Percentiles rank a stretch among this genome's conserved stretches.
Conservation (phyloP, 257 asterid species). For the Cinchona pubescens region DNA sequence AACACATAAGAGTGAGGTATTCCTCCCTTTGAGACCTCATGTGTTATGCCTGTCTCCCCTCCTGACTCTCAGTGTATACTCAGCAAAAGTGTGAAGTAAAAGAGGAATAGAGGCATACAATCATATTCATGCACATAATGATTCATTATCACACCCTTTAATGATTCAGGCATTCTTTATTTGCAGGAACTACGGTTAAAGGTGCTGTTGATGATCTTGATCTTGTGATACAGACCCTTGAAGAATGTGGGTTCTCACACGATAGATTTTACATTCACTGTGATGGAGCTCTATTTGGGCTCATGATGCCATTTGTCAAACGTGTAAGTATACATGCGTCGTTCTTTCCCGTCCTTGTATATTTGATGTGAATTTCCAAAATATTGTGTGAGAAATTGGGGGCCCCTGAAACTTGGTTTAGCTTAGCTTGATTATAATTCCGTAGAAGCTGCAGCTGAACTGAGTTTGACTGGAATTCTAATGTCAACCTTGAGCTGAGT, state of each 20-base stretch:
- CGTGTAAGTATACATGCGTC: slow-evolving; percentile 41
- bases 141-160: too few relatives aligned
- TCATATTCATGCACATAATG: neutral
- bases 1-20: too few relatives aligned
- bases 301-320: slow-evolving; percentile 99
- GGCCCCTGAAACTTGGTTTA: neutral
- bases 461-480: neutral
- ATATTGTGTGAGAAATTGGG: neutral
- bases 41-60: too few relatives aligned
- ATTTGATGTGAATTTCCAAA: neutral
- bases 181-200: slow-evolving; percentile 92
- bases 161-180: slow-evolving; percentile 9
- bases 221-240: slow-evolving; percentile 85
- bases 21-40: too few relatives aligned
- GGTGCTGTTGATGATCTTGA: slow-evolving; percentile 99
- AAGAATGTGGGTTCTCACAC: slow-evolving; percentile 72
- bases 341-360: neutral
- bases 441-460: neutral
- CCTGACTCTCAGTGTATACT: too few relatives aligned
- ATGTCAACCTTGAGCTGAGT: neutral
- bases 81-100: neutral
- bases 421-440: neutral
- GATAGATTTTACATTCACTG: slow-evolving; percentile 94
- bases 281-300: slow-evolving; percentile 95
- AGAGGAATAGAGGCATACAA: neutral